Base-by-base conservation (phyloP, 2,329 filamentous ascomycete genomes). In the Bipolaris sorokiniana region DNA sequence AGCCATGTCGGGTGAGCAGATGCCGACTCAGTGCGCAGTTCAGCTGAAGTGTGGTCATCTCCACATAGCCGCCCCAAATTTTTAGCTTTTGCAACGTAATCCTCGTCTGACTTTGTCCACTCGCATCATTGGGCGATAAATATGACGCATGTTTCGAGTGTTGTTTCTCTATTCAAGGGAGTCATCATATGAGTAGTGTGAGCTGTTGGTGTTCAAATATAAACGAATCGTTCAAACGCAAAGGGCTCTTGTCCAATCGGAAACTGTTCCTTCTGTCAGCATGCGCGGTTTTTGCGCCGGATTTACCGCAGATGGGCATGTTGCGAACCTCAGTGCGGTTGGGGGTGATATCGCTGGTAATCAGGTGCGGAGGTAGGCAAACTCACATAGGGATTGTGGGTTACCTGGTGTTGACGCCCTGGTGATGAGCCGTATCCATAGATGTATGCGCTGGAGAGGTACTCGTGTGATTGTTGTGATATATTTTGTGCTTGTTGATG, bases 331-430 rank as follows among this genome's bases (percentile, higher is more conserved):
- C 55, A 63, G 53, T 55, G 51, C 38, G 59, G 52, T 34, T 45
- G 42, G 55, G 40, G 48, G 18, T 54, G 51, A 10, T 56, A 45
- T 23, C 20, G 47, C 48, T 52, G 62, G 6, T 61, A 44, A 36
- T 58, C 59, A 26, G 58, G 55, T 28, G 54, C 48, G 16, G 56
- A 60, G 36, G 50, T 59, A 41, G 64, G 63, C 48, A 65, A 41
- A 62, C 64, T 67, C 61, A 64, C 59, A 50, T 55, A 63, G 44
- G 51, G 55, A 40, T 55, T 56, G 50, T 51, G 48, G 44, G 56
- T 45, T 51, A 40, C 23, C 22, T 65, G 59, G 44, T 38, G 65
- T 31, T 48, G 48, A 22, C 36, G 40, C 51, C 51, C 54, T 20
- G 59, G 66, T 1, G 47, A 40, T 18, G 56, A 52, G 26, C 56